These are phyloP conservation scores for Crucihimalaya himalaica DNA, from an alignment of 345 rosid species.

Conservation along the genomic window DNA sequence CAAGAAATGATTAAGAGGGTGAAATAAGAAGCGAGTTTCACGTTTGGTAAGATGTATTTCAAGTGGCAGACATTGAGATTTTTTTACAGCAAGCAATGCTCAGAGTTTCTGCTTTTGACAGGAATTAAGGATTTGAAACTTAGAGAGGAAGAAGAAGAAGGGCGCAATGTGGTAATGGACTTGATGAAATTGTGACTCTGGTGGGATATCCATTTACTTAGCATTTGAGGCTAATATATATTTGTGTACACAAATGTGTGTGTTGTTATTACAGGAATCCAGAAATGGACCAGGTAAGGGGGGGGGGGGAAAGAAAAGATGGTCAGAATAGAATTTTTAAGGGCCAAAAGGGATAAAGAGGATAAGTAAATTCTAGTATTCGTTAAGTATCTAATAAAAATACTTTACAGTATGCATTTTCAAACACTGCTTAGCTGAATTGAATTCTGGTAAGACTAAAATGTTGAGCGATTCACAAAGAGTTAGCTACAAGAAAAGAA, in stretches of 20 bases:
- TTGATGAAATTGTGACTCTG: slow-evolving; percentile 49
- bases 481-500: background rate
- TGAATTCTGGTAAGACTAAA: slow-evolving; percentile 14
- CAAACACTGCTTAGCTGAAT: slow-evolving; percentile 3
- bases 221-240: slow-evolving; percentile 45
- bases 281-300: slow-evolving; percentile 53
- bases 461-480: background rate
- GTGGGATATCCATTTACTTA: slow-evolving; percentile 70
- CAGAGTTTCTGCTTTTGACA: slow-evolving; percentile 23
- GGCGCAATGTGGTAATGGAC: slow-evolving; percentile 44
- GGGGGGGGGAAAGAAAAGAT: slow-evolving; percentile 18
- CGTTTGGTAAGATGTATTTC: slow-evolving; percentile 26
- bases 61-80: slow-evolving; percentile 76
- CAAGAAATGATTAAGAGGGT: slow-evolving; percentile 35
- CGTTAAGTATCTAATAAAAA: slow-evolving; percentile 27
- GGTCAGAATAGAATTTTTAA: slow-evolving; percentile 37
- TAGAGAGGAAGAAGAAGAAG: slow-evolving; percentile 18
- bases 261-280: slow-evolving; percentile 51
- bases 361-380: slow-evolving; percentile 32
- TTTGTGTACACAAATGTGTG: background rate
- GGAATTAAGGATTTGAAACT: slow-evolving; percentile 35
- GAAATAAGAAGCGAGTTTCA: slow-evolving; percentile 35
- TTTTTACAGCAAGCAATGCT: slow-evolving; percentile 40
- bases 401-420: slow-evolving; percentile 21
- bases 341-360: slow-evolving; percentile 35